phyloP scores from a whole-genome alignment of 495 filamentous ascomycete species.

The Neurospora sp. region DNA sequence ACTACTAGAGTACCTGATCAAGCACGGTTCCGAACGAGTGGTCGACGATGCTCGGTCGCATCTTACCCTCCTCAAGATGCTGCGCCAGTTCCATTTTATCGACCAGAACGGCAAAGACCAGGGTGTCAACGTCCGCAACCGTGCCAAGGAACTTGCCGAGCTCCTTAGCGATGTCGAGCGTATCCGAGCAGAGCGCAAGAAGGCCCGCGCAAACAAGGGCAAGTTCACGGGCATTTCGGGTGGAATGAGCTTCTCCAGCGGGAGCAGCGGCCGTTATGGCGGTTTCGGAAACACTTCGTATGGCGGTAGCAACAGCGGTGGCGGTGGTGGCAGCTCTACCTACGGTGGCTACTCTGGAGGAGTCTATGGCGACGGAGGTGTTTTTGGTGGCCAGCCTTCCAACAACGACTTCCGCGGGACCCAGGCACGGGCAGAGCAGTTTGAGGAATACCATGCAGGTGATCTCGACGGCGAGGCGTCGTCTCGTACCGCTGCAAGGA shows the following conservation, averaged over 20 bases:
- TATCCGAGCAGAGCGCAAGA: slow-evolving; percentile 90
- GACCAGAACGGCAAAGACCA: slow-evolving; percentile 96
- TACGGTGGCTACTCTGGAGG: slow-evolving; percentile 79
- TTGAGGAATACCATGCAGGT: slow-evolving; percentile 77
- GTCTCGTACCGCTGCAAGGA: slow-evolving; percentile 26
- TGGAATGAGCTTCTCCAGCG: slow-evolving; percentile 45
- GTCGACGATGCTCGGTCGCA: slow-evolving; percentile 96
- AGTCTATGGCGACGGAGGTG: slow-evolving; percentile 92
- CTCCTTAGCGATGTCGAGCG: slow-evolving; percentile 87
- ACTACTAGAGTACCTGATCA: slow-evolving; percentile 93
- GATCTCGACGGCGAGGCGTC: slow-evolving; percentile 67
- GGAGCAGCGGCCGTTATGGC: slow-evolving; percentile 58
- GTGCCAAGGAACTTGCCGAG: slow-evolving; percentile 90
- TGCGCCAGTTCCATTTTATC: slow-evolving; percentile 97
- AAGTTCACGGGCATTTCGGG: slow-evolving; percentile 95
- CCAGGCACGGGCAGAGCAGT: slow-evolving; percentile 55
- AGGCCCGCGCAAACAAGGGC: slow-evolving; percentile 76
- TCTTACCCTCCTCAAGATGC: slow-evolving; percentile 91
- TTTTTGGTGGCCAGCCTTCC: slow-evolving; percentile 56
- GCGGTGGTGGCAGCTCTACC: slow-evolving; percentile 50
- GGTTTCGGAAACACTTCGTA: slow-evolving; percentile 67
- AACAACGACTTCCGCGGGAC: slow-evolving; percentile 51
- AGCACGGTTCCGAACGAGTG: slow-evolving; percentile 95
- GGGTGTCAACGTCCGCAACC: slow-evolving; percentile 93
- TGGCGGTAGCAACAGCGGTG: slow-evolving; percentile 24